Evolutionary conservation across 768 basidiomycete species (phyloP).

Genomic region (Tylopilus balloui): DNA sequence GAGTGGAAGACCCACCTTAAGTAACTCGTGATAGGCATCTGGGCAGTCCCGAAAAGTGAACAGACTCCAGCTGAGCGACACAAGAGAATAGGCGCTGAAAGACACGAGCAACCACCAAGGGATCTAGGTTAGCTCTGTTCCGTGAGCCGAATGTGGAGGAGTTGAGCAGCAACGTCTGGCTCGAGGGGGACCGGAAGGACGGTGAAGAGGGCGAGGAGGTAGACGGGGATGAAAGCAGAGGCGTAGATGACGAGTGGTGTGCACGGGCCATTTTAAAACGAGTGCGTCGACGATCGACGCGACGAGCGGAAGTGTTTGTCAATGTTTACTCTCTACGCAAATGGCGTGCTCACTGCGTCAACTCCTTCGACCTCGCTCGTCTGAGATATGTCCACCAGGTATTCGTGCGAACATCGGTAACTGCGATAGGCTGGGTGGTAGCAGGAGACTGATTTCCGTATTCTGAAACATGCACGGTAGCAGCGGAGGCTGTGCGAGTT

Average conservation of each 20-base stretch:
- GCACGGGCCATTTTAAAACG: slow-evolving; percentile 54
- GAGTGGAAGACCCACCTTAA: slow-evolving; percentile 42
- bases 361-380: no score
- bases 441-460: slow-evolving; percentile 6
- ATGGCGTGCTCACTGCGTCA: no score
- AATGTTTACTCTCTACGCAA: no score
- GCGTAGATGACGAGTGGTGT: slow-evolving; percentile 46
- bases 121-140: slow-evolving; percentile 26
- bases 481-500: not conserved
- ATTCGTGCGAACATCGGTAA: slow-evolving; percentile 11
- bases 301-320: no score
- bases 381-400: slow-evolving; percentile 51
- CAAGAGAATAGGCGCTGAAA: slow-evolving; percentile 76
- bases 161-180: not conserved
- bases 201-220: slow-evolving; percentile 28
- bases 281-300: not conserved
- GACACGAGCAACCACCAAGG: slow-evolving; percentile 82
- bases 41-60: slow-evolving; percentile 73
- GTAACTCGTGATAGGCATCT: slow-evolving; percentile 69
- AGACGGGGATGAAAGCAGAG: slow-evolving; percentile 42
- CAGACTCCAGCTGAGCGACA: slow-evolving; percentile 72
- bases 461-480: slow-evolving; percentile 13
- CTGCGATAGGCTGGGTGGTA: slow-evolving; percentile 6
- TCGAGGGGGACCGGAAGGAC: slow-evolving; percentile 18
- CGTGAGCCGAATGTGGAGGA: not conserved